Percentiles rank a stretch among this genome's conserved stretches.
Evolutionary conservation across 2,329 filamentous ascomycete genomes (phyloP).

Genomic region (Biscogniauxia sp.): DNA sequence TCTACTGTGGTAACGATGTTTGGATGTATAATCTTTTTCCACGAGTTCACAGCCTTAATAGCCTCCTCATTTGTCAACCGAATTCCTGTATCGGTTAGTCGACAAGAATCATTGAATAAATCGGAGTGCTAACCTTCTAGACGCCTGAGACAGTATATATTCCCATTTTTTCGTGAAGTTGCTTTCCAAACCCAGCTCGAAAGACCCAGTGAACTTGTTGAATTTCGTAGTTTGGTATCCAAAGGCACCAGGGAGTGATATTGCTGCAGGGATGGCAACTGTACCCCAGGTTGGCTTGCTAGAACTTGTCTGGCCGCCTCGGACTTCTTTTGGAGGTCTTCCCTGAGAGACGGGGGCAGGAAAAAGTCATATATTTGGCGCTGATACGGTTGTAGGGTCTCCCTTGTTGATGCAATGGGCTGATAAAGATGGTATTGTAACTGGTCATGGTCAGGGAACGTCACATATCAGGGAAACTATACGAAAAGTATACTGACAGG

Average conservation of each 20-base stretch:
- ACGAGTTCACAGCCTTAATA: constrained; percentile 80
- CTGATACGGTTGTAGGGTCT: constrained; percentile 82
- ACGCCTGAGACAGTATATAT: constrained; percentile 81
- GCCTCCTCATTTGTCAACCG: constrained; percentile 85
- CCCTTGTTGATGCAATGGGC: constrained; percentile 70
- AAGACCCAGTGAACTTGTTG: constrained; percentile 77
- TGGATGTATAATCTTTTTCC: constrained; percentile 80
- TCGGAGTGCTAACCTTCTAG: constrained; percentile 62
- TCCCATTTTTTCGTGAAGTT: constrained; percentile 81
- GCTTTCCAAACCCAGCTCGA: constrained; percentile 96
- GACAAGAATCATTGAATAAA: background rate
- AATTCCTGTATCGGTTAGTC: constrained; percentile 55
- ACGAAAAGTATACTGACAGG: constrained; percentile 47
- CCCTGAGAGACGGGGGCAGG: constrained; percentile 78
- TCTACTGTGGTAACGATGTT: constrained; percentile 85
- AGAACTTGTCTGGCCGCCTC: constrained; percentile 84
- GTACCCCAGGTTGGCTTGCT: constrained; percentile 59
- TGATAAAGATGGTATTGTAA: constrained; percentile 93
- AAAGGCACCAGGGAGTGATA: constrained; percentile 92
- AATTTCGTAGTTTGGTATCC: constrained; percentile 78
- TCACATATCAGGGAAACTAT: background rate
- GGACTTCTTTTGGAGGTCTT: constrained; percentile 85
- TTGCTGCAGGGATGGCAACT: constrained; percentile 77
- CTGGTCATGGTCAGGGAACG: constrained; percentile 38
- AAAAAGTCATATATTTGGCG: constrained; percentile 89